Evolutionary conservation across 1,139 yeast species (phyloP).

Genomic region (Insectozyma bohioensis): DNA sequence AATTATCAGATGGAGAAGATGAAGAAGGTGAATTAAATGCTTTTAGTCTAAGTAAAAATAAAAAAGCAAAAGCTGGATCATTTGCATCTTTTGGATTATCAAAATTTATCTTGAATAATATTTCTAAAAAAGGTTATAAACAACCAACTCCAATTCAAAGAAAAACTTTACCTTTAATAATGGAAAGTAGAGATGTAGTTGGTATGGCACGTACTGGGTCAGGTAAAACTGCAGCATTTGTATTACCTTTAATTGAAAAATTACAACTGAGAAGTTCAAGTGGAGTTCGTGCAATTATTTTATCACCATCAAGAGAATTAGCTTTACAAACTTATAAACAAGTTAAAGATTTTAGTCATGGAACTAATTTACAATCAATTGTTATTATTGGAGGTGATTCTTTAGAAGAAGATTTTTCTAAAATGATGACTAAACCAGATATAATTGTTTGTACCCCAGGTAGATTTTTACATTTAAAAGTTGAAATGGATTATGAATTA

Average conservation of each 20-base stretch:
- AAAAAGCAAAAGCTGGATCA: slow-evolving; percentile 76
- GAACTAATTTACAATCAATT: slow-evolving; percentile 79
- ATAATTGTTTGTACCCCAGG: slow-evolving; percentile 97
- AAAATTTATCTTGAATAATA: slow-evolving; percentile 65
- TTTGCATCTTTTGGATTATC: slow-evolving; percentile 91
- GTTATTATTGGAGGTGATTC: slow-evolving; percentile 96
- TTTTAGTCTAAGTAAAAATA: slow-evolving; percentile 26
- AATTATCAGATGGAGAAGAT: slow-evolving; percentile 64
- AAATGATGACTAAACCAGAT: slow-evolving; percentile 94
- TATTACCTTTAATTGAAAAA: slow-evolving; percentile 87
- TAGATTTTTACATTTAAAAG: slow-evolving; percentile 89
- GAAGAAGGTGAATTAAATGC: slow-evolving; percentile 41
- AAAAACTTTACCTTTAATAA: slow-evolving; percentile 85
- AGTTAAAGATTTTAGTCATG: slow-evolving; percentile 82
- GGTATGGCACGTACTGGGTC: slow-evolving; percentile 99
- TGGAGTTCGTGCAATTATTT: slow-evolving; percentile 84
- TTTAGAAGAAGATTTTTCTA: slow-evolving; percentile 89
- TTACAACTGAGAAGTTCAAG: slow-evolving; percentile 66
- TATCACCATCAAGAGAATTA: slow-evolving; percentile 86
- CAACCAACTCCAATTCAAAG: slow-evolving; percentile 98
- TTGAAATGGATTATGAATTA: slow-evolving; percentile 89
- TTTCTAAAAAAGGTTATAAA: slow-evolving; percentile 81
- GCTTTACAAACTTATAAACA: slow-evolving; percentile 91
- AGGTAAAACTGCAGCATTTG: slow-evolving; percentile 98
- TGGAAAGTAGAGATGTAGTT: slow-evolving; percentile 90